These are phyloP conservation scores for Botrytis galanthina DNA, from an alignment of 2,329 filamentous ascomycete species.

Conservation along the genomic window DNA sequence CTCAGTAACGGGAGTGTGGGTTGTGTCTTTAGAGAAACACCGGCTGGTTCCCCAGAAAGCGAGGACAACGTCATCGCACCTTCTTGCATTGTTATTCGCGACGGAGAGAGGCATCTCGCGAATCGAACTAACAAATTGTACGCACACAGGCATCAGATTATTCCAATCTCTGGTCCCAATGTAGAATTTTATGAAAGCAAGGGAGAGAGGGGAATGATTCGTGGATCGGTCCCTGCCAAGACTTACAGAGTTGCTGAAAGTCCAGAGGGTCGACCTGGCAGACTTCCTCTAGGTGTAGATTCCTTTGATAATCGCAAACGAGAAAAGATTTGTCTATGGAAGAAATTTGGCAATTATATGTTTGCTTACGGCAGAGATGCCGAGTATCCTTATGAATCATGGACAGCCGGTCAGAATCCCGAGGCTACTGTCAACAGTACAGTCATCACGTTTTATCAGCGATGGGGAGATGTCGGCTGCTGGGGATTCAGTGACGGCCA, in stretches of 20 bases:
- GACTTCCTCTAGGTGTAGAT: slow-evolving; percentile 61
- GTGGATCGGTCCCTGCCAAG: slow-evolving; percentile 62
- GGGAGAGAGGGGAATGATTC: slow-evolving; percentile 60
- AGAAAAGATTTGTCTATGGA: slow-evolving; percentile 66
- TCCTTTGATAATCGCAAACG: slow-evolving; percentile 64
- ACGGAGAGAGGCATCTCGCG: slow-evolving; percentile 68
- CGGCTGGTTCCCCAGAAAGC: slow-evolving; percentile 47
- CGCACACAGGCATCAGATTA: slow-evolving; percentile 56
- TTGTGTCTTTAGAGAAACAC: slow-evolving; percentile 59
- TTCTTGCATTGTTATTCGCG: slow-evolving; percentile 68
- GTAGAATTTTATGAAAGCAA: slow-evolving; percentile 76
- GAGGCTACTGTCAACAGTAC: slow-evolving; percentile 40
- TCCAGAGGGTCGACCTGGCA: slow-evolving; percentile 58
- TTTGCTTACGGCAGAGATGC: slow-evolving; percentile 72
- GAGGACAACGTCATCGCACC: slow-evolving; percentile 58
- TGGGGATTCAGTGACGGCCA: slow-evolving; percentile 81
- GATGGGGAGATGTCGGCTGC: slow-evolving; percentile 76
- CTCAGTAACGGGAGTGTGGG: slow-evolving; percentile 79
- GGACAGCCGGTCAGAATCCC: slow-evolving; percentile 34
- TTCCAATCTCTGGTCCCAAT: slow-evolving; percentile 58
- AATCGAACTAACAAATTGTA: slow-evolving; percentile 57
- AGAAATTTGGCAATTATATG: slow-evolving; percentile 75
- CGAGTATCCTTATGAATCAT: slow-evolving; percentile 50
- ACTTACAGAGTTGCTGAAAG: slow-evolving; percentile 56
- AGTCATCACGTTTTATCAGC: slow-evolving; percentile 77